These are phyloP conservation scores for Lathyrus aphaca DNA, from an alignment of 306 rosid genomes.

Conservation along the genomic window DNA sequence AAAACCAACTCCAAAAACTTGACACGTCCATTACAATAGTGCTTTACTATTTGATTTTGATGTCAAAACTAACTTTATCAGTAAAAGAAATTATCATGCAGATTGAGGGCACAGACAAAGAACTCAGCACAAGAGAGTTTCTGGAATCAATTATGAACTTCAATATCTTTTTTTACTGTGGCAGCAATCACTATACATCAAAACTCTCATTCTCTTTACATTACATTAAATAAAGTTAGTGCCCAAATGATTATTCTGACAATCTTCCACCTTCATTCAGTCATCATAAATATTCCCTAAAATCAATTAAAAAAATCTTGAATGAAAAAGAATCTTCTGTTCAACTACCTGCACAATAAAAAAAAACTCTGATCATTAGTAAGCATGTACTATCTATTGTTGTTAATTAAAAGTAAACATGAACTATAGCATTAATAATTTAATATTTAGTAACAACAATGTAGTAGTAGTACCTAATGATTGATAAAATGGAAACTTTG, in stretches of 20 bases:
- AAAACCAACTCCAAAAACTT: not conserved
- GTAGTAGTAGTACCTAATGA: constrained; percentile 46
- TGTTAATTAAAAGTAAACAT: constrained; percentile 30
- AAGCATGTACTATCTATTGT: constrained; percentile 16
- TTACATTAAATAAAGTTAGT: constrained; percentile 41
- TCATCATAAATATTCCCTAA: constrained; percentile 53
- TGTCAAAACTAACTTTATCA: constrained; percentile 44
- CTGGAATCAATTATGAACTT: constrained; percentile 34
- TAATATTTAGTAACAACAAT: constrained; percentile 5
- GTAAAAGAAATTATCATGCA: constrained; percentile 40
- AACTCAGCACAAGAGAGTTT: constrained; percentile 37
- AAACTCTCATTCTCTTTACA: constrained; percentile 46
- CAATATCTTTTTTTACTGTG: constrained; percentile 31
- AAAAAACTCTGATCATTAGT: constrained; percentile 45
- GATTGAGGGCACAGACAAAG: constrained; percentile 32
- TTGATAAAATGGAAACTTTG: constrained; percentile 11
- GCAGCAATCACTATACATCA: constrained; percentile 48
- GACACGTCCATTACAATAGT: not conserved
- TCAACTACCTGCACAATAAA: constrained; percentile 68
- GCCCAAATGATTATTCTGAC: constrained; percentile 66
- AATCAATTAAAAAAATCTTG: constrained; percentile 74
- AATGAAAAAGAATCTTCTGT: constrained; percentile 51
- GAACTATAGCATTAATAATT: constrained; percentile 30
- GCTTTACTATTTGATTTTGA: constrained; percentile 23
- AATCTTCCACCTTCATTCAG: constrained; percentile 59